Base-by-base conservation (phyloP, 2,329 filamentous ascomycete species). In the Pseudogymnoascus destructans region DNA sequence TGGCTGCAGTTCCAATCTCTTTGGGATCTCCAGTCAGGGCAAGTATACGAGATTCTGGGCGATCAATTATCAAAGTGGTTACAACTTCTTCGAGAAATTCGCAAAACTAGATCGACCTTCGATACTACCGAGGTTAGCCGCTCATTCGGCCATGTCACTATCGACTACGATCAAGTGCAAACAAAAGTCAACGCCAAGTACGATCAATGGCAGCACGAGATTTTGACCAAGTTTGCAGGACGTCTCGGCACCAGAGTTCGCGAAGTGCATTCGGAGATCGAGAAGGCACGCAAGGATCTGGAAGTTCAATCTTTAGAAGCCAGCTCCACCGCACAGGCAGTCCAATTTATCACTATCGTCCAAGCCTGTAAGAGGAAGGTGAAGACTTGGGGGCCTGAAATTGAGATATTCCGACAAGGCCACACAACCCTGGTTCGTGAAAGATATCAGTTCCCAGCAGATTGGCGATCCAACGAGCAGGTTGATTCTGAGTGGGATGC, bases 161-260 rank as follows among this genome's bases (percentile, higher is more conserved):
- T 99, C 67, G 92, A 98, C 70, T 98, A 98, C 68, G 93, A 97
- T 66, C 95, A 98, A 71, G 93, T 98, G 0, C 95, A 98, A 72
- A 89, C 92, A 59, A 96, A 95, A 72, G 93, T 99, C 71, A 98
- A 97, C 67, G 89, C 90, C 66, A 98, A 97, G 71, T 99, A 98
- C 69, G 95, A 99, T 69, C 92, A 97, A 71, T 98, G 95, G 93
- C 93, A 99, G 71, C 89, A 96, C 66, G 93, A 99, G 64, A 95
- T 98, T 58, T 77, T 97, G 35, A 81, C 87, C 65, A 95, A 95
- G 70, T 99, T 98, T 72, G 93, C 90, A 35, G 80, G 81, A 59
- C 89, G 93, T 59, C 85, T 98, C 49, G 89, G 91, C 52, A 87
- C 82, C 62, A 87, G 91, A 55, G 95, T 97, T 84, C 82, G 89